These are phyloP conservation scores for Eremothecium gossypii DNA, from an alignment of 1,139 yeast genomes.

Conservation along the genomic window DNA sequence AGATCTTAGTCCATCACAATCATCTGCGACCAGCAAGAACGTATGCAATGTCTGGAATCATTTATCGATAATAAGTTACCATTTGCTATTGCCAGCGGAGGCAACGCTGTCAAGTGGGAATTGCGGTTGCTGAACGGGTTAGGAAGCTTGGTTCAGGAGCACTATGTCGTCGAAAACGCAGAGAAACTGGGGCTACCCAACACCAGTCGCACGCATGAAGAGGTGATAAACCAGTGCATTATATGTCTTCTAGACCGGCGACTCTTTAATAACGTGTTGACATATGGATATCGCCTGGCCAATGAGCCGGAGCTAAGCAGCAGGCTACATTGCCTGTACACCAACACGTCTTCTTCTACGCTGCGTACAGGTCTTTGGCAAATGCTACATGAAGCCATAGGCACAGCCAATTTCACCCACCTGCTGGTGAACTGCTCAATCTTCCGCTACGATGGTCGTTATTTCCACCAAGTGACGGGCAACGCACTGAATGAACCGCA, in stretches of 20 bases:
- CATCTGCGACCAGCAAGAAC: no score
- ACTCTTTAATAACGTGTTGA: conserved; percentile 18
- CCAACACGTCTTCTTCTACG: conserved; percentile 16
- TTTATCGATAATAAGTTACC: conserved; percentile 2
- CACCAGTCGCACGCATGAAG: conserved; percentile 8
- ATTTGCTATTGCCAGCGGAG: neutral
- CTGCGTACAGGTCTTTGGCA: conserved; percentile 20
- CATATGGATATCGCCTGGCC: conserved; percentile 22
- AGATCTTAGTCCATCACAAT: no score
- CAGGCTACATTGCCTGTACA: conserved; percentile 16
- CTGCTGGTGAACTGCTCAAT: conserved; percentile 21
- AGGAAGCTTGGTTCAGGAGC: conserved; percentile 7
- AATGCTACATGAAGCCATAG: conserved; percentile 18
- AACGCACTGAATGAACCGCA: conserved; percentile 19
- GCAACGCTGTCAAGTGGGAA: neutral
- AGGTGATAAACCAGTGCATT: conserved; percentile 21
- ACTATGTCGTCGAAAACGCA: conserved; percentile 11
- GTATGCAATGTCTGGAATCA: conserved; percentile 8
- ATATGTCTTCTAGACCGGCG: conserved; percentile 10
- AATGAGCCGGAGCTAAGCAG: conserved; percentile 13
- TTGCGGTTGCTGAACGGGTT: conserved; percentile 9
- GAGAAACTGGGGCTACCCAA: conserved; percentile 7
- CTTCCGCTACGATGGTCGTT: conserved; percentile 11
- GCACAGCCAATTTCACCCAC: conserved; percentile 18
- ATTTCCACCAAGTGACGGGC: conserved; percentile 22